Percentiles rank a stretch among this genome's conserved stretches.
Conservation (phyloP, 768 basidiomycete genomes). For the Multifurca ochricompacta region DNA sequence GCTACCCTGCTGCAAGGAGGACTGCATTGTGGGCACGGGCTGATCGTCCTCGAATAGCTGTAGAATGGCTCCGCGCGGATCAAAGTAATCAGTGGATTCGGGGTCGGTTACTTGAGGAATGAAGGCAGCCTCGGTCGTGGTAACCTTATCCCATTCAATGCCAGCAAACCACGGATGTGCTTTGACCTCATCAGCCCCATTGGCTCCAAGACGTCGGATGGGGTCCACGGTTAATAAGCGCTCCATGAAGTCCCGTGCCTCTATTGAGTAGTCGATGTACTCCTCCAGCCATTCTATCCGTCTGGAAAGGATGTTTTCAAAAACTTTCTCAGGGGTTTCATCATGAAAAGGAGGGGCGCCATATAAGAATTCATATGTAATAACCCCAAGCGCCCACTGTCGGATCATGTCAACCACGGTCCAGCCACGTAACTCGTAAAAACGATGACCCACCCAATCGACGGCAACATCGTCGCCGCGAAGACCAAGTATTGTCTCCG, state of each 20-base stretch:
- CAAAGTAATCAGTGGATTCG: slow-evolving; percentile 99
- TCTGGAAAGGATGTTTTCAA: slow-evolving; percentile 95
- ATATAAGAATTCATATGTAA: slow-evolving; percentile 96
- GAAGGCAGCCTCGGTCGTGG: slow-evolving; percentile 84
- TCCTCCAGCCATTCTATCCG: slow-evolving; percentile 96
- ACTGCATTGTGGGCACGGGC: slow-evolving; percentile 43
- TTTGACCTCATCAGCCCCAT: slow-evolving; percentile 90
- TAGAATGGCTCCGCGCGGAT: slow-evolving; percentile 86
- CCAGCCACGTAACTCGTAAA: slow-evolving; percentile 3
- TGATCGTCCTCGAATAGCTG: slow-evolving; percentile 93
- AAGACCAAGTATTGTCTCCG: slow-evolving; percentile 90
- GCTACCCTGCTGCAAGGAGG: slow-evolving; percentile 38
- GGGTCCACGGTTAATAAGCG: slow-evolving; percentile 79
- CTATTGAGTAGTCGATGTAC: slow-evolving; percentile 76
- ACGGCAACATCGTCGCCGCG: slow-evolving; percentile 92
- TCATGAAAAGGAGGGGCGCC: slow-evolving; percentile 98
- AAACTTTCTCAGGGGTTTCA: slow-evolving; percentile 93
- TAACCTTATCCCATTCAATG: slow-evolving; percentile 91
- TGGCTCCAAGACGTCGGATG: slow-evolving; percentile 67
- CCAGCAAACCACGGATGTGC: slow-evolving; percentile 82
- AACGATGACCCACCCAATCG: slow-evolving; percentile 73
- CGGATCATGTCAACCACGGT: slow-evolving; percentile 13
- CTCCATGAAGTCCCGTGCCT: slow-evolving; percentile 87
- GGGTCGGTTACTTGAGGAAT: slow-evolving; percentile 93
- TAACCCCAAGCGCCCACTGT: slow-evolving; percentile 97